A percentile compares a stretch with the other conserved stretches of the same genome.
Evolutionary conservation across 2,329 filamentous ascomycete genomes (phyloP).

Genomic region (Xylariaceae sp.): DNA sequence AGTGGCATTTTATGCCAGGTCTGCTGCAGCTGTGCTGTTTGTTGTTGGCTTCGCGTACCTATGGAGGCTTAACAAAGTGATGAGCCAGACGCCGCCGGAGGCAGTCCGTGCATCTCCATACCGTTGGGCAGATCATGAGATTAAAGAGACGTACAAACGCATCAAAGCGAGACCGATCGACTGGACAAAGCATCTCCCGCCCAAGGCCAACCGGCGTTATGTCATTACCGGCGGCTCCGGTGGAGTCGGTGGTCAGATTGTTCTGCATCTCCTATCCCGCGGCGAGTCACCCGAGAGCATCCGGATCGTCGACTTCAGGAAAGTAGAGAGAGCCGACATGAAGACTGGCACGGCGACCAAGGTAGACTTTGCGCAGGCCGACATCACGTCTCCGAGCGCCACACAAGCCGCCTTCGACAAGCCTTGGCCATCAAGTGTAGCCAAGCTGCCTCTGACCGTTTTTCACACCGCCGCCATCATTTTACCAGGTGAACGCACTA

Average conservation of each 20-base stretch:
- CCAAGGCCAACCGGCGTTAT: slow-evolving; percentile 46
- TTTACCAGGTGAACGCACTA: slow-evolving; percentile 50
- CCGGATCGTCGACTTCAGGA: slow-evolving; percentile 55
- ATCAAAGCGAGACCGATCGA: slow-evolving; percentile 41
- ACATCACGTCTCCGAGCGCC: slow-evolving; percentile 50
- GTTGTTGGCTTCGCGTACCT: slow-evolving; percentile 33
- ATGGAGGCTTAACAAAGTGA: slow-evolving; percentile 43
- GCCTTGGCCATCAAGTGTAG: slow-evolving; percentile 49
- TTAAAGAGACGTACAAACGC: slow-evolving; percentile 42
- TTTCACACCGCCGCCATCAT: slow-evolving; percentile 59
- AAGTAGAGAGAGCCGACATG: slow-evolving; percentile 49
- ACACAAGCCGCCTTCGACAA: slow-evolving; percentile 50
- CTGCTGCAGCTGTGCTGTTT: slow-evolving; percentile 29
- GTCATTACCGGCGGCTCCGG: slow-evolving; percentile 50
- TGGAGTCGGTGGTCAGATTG: slow-evolving; percentile 55
- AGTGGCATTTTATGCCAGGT: slow-evolving; percentile 14
- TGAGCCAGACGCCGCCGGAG: slow-evolving; percentile 43
- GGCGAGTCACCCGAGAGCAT: slow-evolving; percentile 54
- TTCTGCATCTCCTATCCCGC: slow-evolving; percentile 55
- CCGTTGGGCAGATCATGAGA: slow-evolving; percentile 43
- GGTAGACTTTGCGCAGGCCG: slow-evolving; percentile 51
- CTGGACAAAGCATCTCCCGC: slow-evolving; percentile 42
- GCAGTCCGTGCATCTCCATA: slow-evolving; percentile 36
- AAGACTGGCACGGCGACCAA: slow-evolving; percentile 42
- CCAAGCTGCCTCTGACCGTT: slow-evolving; percentile 54